These are phyloP conservation scores for Serendipita vermifera DNA, from an alignment of 768 basidiomycete genomes.

Conservation along the genomic window DNA sequence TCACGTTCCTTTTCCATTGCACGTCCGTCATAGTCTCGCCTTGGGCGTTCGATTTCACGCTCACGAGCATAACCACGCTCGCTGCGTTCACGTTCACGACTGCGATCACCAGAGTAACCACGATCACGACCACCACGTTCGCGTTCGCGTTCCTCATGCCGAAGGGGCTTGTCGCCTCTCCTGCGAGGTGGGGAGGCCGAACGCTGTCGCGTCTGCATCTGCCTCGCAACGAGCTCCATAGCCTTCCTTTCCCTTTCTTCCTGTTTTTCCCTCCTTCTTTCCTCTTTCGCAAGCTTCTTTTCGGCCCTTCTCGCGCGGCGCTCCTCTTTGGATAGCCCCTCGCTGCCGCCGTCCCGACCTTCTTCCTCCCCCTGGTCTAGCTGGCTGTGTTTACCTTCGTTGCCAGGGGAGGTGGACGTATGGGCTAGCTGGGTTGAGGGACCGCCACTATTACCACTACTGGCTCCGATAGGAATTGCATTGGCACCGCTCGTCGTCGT, in stretches of 20 bases:
- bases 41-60: conserved; percentile 23
- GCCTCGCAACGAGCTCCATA: background rate
- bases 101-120: background rate
- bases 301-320: conserved; percentile 42
- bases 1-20: conserved; percentile 29
- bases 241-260: conserved; percentile 24
- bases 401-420: conserved; percentile 21
- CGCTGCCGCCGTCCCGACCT: conserved; percentile 37
- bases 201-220: background rate
- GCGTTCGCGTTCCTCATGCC: conserved; percentile 10
- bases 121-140: background rate
- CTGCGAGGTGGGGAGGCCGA: conserved; percentile 10
- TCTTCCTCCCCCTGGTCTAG: conserved; percentile 38
- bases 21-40: conserved; percentile 24
- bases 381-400: conserved; percentile 24
- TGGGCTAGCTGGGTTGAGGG: conserved; percentile 17
- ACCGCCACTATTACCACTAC: conserved; percentile 25
- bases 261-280: conserved; percentile 5
- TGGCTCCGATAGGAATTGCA: conserved; percentile 20
- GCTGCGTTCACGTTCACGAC: background rate
- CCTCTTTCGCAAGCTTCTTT: conserved; percentile 7
- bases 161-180: background rate
- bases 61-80: conserved; percentile 10
- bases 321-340: conserved; percentile 35
- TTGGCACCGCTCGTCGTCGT: conserved; percentile 21